Conservation (phyloP, 2,329 filamentous ascomycete genomes). For the Arthrobotrys sinensis region DNA sequence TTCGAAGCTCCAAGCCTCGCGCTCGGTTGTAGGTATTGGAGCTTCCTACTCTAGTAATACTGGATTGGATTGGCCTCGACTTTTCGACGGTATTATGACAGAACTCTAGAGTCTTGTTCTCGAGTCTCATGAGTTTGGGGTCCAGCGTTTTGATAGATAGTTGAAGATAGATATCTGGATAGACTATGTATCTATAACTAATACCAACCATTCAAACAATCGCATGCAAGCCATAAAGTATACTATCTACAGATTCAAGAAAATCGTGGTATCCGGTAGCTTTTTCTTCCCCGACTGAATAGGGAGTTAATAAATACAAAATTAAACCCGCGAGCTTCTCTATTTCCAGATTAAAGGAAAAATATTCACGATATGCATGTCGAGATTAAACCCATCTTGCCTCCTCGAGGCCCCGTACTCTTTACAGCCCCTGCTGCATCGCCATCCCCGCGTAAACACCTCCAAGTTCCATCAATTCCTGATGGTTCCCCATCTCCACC, state of each 20-base stretch:
- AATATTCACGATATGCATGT: neutral
- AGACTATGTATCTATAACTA: neutral
- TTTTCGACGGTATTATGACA: neutral
- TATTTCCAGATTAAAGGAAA: neutral
- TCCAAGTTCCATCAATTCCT: conserved; percentile 71
- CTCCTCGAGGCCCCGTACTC: neutral
- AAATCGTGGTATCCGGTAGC: neutral
- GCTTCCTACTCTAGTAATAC: neutral
- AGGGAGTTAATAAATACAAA: neutral
- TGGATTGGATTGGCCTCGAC: neutral
- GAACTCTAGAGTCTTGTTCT: neutral
- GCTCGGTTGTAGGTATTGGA: conserved; percentile 35
- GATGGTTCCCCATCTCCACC: conserved; percentile 72
- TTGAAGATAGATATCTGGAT: neutral
- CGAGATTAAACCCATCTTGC: neutral
- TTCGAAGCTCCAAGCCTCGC: conserved; percentile 22
- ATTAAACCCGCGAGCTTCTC: neutral
- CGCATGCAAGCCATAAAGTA: neutral
- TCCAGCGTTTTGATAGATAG: neutral
- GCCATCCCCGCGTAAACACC: conserved; percentile 73
- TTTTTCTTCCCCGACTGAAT: neutral
- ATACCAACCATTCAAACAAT: conserved; percentile 4
- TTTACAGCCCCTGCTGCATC: conserved; percentile 69
- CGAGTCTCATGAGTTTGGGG: neutral
- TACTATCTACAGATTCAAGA: neutral